phyloP scores from a whole-genome alignment of 495 filamentous ascomycete species.

The Tuber indicum region DNA sequence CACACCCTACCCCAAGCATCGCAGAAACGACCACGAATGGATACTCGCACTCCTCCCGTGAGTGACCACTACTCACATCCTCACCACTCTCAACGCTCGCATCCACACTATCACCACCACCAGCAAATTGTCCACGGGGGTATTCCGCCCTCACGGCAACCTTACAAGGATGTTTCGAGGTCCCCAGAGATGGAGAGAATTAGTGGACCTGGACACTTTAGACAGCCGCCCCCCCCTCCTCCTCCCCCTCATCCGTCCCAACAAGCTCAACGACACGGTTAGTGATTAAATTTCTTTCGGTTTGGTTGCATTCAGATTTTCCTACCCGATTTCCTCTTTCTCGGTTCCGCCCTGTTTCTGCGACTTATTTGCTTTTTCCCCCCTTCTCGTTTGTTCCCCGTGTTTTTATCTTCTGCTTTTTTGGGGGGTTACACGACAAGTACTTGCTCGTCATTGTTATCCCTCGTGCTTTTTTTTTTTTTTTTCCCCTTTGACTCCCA shows the following conservation, averaged over 20 bases:
- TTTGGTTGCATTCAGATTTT: not conserved
- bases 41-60: conserved; percentile 33
- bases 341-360: conserved; percentile 22
- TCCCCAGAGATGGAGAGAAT: conserved; percentile 39
- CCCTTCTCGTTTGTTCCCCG: conserved; percentile 19
- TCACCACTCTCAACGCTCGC: conserved; percentile 13
- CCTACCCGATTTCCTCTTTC: conserved; percentile 12
- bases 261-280: conserved; percentile 36
- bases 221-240: conserved; percentile 27
- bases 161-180: conserved; percentile 34
- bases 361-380: conserved; percentile 33
- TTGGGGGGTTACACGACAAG: conserved; percentile 35
- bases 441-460: conserved; percentile 31
- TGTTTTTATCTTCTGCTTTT: not conserved
- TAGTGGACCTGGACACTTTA: conserved; percentile 30
- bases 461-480: conserved; percentile 33
- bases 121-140: conserved; percentile 32
- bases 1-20: conserved; percentile 29
- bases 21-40: conserved; percentile 36
- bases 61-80: conserved; percentile 36
- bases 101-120: conserved; percentile 4
- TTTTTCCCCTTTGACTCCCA: conserved; percentile 21
- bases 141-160: conserved; percentile 28
- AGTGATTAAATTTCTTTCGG: conserved; percentile 25
- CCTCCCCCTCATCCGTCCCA: conserved; percentile 28